Conservation (phyloP, 257 asterid species). For the Jacaranda copaia region DNA sequence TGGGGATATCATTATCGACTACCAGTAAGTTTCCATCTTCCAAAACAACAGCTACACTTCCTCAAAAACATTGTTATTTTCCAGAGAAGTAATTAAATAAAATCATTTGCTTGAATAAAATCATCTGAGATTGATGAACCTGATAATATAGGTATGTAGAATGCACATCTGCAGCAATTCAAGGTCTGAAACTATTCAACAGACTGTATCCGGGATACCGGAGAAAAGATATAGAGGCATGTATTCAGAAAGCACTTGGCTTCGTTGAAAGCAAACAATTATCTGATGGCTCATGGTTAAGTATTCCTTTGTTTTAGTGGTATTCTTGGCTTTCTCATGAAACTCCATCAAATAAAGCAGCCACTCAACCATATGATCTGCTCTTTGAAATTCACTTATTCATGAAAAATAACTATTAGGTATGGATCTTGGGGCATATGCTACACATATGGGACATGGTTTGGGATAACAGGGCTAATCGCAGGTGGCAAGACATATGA, state of each 20-base stretch:
- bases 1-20: slow-evolving; percentile 75
- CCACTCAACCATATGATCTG: background rate
- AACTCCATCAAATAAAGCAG: background rate
- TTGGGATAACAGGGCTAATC: slow-evolving; percentile 63
- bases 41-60: background rate
- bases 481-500: slow-evolving; percentile 61
- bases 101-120: background rate
- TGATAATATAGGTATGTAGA: slow-evolving; percentile 60
- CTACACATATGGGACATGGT: slow-evolving; percentile 83
- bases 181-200: slow-evolving; percentile 50
- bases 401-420: slow-evolving; percentile 40
- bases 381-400: background rate
- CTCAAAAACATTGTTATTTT: background rate
- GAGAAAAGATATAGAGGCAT: slow-evolving; percentile 47
- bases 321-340: background rate
- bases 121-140: background rate
- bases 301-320: background rate
- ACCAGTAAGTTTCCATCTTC: slow-evolving; percentile 58
- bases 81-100: background rate
- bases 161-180: slow-evolving; percentile 73
- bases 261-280: slow-evolving; percentile 64
- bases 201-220: slow-evolving; percentile 48
- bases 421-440: slow-evolving; percentile 87
- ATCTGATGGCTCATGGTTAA: slow-evolving; percentile 76
- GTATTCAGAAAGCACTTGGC: slow-evolving; percentile 56